phyloP scores from a whole-genome alignment of 2,329 filamentous ascomycete genomes.

The Thielaviopsis euricoi region DNA sequence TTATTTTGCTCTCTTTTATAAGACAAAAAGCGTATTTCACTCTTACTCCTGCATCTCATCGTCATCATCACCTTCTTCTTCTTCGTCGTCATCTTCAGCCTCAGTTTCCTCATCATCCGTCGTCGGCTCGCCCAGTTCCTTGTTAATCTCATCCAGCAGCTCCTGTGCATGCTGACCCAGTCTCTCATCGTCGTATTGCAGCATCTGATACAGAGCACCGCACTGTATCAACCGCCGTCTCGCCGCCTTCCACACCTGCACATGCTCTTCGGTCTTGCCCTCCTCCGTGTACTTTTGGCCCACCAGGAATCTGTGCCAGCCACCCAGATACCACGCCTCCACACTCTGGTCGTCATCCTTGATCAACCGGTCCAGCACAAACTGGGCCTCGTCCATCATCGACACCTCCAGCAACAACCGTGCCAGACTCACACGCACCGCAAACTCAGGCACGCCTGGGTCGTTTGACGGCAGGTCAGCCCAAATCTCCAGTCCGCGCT shows the following conservation, averaged over 20 bases:
- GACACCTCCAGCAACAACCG: conserved; percentile 80
- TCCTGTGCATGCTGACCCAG: conserved; percentile 61
- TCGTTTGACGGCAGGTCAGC: conserved; percentile 58
- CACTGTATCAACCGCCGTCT: conserved; percentile 72
- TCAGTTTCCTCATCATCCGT: conserved; percentile 37
- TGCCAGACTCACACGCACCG: conserved; percentile 67
- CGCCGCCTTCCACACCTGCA: conserved; percentile 49
- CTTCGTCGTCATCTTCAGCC: conserved; percentile 31
- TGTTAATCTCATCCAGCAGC: conserved; percentile 45
- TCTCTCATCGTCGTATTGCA: conserved; percentile 75
- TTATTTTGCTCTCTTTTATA: too few relatives aligned
- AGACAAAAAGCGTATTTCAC: too few relatives aligned
- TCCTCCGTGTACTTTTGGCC: conserved; percentile 32
- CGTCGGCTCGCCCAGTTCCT: conserved; percentile 44
- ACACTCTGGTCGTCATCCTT: conserved; percentile 86
- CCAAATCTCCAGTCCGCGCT: conserved; percentile 70
- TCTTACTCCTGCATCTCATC: conserved; percentile 36
- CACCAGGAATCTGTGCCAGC: conserved; percentile 75
- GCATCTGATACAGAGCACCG: conserved; percentile 56
- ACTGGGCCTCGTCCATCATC: conserved; percentile 69
- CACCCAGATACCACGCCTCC: conserved; percentile 92
- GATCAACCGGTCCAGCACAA: conserved; percentile 69
- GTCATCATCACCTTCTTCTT: conserved; percentile 33
- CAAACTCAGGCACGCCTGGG: conserved; percentile 64
- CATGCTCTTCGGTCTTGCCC: conserved; percentile 16